These are phyloP conservation scores for Chrysanthemum lavandulifolium DNA, from an alignment of 129 eudicot species.

Conservation along the genomic window DNA sequence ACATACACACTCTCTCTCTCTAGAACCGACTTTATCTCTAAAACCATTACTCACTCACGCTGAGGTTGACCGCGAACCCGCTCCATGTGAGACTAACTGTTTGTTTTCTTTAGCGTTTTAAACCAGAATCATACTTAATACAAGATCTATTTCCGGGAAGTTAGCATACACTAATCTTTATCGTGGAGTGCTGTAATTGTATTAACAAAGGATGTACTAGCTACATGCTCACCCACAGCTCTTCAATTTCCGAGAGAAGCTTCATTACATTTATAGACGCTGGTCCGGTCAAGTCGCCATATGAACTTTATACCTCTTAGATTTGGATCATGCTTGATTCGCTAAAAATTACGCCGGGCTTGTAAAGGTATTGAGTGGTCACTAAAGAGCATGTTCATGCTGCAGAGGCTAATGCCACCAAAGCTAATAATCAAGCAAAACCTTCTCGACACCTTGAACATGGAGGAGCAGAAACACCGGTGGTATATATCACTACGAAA, in stretches of 20 bases:
- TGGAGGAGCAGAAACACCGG: constrained; percentile 43
- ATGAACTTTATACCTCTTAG: constrained; percentile 68
- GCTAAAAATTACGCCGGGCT: constrained; percentile 74
- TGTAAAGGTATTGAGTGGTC: constrained; percentile 78
- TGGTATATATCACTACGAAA: constrained; percentile 49
- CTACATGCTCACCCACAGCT: constrained; percentile 82
- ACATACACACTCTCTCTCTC: too few species aligned
- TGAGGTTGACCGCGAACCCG: too few species aligned
- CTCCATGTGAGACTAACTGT: too few species aligned
- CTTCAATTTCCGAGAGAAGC: constrained; percentile 82
- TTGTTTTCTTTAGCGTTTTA: too few species aligned
- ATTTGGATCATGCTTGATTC: constrained; percentile 85
- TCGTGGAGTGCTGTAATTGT: too few species aligned
- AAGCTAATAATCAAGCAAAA: constrained; percentile 51
- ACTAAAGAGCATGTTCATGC: constrained; percentile 93
- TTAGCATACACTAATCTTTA: too few species aligned
- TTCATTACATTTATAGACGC: constrained; percentile 88
- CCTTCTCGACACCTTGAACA: constrained; percentile 44
- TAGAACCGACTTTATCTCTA: too few species aligned
- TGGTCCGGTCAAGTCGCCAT: constrained; percentile 76
- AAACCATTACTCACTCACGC: too few species aligned
- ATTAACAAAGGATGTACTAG: too few species aligned
- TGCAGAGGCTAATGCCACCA: constrained; percentile 56
- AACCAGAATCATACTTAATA: too few species aligned
- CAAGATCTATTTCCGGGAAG: too few species aligned